Base-by-base conservation (phyloP, 1,284 basidiomycete genomes). In the Pisolithus thermaeus region DNA sequence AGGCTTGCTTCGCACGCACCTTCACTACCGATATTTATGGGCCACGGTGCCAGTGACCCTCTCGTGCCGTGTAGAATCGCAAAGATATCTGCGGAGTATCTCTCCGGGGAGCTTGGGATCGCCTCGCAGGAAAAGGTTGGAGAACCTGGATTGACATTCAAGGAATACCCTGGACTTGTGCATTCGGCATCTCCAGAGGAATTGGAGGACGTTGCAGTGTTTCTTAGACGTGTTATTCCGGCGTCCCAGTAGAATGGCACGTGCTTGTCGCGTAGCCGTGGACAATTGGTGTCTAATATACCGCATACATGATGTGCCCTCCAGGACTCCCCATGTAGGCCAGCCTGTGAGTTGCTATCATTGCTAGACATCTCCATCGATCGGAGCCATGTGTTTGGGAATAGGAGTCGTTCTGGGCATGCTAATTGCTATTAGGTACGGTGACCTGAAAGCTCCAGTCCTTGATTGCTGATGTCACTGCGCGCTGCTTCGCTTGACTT, bases 21-120 rank as follows among this genome's bases (percentile, higher is more conserved):
- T 7, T 68, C 73, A 20, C 69, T 81, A 4, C 84, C 89, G 1
- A 75, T 92, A 37, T 94, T 94, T 71, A 91, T 87, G 84, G 91
- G 87, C 3, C 88, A 92, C 58, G 91, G 91, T 7, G 78, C 70
- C 12, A 69, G 67, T 18, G 91, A 95, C 66, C 80, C 80, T 5
- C 74, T 93, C 11, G 83, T 93, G 51, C 73, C 72, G 47, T 75
- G 73, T 55, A 51, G 69, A 20, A 60, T 74, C 43, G 79, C 42
- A 44, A n/a, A 52, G 18, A 4, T 23, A 16, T 86, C 83, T 14
- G 68, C 76, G 35, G 73, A 82, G 3, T 25, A 76, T 79, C 58
- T 68, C 90, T 49, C 72, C 70, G 61, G 67, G 6, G 56, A 73
- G 18, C 58, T 83, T 16, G 75, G 78, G 5, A 70, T 83, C 42